Percentiles rank a stretch among this genome's conserved stretches.
Evolutionary conservation across 176 grass and related monocot species (phyloP).

Genomic region (Urochloa ruziziensis): DNA sequence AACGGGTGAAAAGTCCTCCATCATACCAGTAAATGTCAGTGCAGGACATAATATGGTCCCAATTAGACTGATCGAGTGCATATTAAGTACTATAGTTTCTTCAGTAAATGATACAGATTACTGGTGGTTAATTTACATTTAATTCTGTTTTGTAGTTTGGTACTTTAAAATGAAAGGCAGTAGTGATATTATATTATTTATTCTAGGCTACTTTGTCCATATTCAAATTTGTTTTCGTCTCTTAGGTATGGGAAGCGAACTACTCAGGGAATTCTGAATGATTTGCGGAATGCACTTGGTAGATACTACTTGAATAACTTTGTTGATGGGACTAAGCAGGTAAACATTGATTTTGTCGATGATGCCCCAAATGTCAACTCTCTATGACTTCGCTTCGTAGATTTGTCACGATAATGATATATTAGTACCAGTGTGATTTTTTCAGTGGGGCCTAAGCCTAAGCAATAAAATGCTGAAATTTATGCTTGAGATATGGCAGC

Average conservation of each 20-base stretch:
- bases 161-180: constrained; percentile 11
- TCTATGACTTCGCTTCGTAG: not conserved
- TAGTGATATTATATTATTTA: not conserved
- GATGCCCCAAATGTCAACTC: not conserved
- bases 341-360: constrained; percentile 27
- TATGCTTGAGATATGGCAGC: not conserved
- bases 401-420: constrained; percentile 3
- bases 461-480: not conserved
- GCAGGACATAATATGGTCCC: constrained; percentile 1
- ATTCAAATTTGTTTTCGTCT: constrained; percentile 1
- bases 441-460: not conserved
- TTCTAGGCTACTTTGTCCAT: not conserved
- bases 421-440: not conserved
- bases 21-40: not conserved
- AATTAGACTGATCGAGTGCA: not conserved
- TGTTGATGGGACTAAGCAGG: constrained; percentile 93
- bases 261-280: constrained; percentile 75
- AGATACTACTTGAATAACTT: constrained; percentile 99
- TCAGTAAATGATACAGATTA: not conserved
- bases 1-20: constrained; percentile 1
- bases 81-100: not conserved
- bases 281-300: constrained; percentile 74
- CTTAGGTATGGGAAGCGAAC: constrained; percentile 84
- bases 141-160: constrained; percentile 10
- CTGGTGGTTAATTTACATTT: not conserved